Evolutionary conservation across 2,329 filamentous ascomycete species (phyloP), one percentile per base, ranked within the genome.

Genomic region (Ascochyta fabae): DNA sequence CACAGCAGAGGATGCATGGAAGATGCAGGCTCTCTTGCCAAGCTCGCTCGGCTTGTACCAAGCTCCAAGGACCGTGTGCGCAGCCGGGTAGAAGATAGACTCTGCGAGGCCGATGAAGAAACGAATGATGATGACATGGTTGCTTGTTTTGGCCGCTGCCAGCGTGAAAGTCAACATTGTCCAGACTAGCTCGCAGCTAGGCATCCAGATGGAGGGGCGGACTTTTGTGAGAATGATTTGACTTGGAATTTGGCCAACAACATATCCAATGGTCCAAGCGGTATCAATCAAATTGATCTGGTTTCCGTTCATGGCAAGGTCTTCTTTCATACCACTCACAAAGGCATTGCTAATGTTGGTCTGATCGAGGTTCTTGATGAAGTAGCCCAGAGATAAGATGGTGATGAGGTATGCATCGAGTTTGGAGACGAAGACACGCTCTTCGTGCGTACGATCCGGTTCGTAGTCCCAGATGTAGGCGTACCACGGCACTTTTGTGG

Each of bases 381-480:
- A 71, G 29, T 64, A 64, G 6, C 61, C 61, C 4, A 64, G 51
- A 1, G 62, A 65, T 2, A 66, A 49, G 35, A 65, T 64, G 33
- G 62, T 66, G 10, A 69, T 61, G 3, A 69, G 54, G 42, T 59
- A 64, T 27, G 45, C 41, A 40, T 69, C 66, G 16, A 69, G 59
- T 22, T 65, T 67, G n/a, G 54, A 55, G 4, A 69, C 61, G 27
- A 69, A 67, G 3, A 42, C 56, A 31, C 61, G 59, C 40, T 69
- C 66, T 33, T 61, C 56, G 26, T 60, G 56, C 6, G 61, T 60
- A n/a, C 64, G 59, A 22, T 60, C 61, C 1, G 66, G 66, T n/a
- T 68, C 66, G 39, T 66, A 67, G 35, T 68, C 66, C 66, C 66
- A 68, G n/a, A 68, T 58, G 49, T 67, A 67, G 6, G 64, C 54